Percentiles rank a stretch among this genome's conserved stretches.
These are phyloP conservation scores for Penicillium bovifimosum DNA, from an alignment of 495 filamentous ascomycete species.

Conservation along the genomic window DNA sequence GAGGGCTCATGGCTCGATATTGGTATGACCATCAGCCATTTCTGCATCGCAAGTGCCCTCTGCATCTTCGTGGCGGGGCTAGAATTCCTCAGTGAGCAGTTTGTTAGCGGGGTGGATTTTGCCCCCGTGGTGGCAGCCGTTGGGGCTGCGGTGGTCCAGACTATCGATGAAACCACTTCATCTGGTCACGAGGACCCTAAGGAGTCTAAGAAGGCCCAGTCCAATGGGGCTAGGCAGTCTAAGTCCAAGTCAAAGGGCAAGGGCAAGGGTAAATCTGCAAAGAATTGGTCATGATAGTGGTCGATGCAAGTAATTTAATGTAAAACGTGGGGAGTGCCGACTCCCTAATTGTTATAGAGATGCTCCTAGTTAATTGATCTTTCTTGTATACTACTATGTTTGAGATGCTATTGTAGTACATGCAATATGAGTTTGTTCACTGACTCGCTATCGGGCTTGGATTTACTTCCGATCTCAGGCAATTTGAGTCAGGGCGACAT, in stretches of 20 bases:
- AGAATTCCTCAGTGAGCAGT: conserved; percentile 78
- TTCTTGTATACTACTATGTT: not conserved
- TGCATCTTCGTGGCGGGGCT: conserved; percentile 87
- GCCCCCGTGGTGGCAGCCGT: conserved; percentile 20
- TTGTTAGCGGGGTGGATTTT: conserved; percentile 78
- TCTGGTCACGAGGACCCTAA: conserved; percentile 17
- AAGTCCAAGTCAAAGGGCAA: conserved; percentile 6
- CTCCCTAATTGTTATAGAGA: not conserved
- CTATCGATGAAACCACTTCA: conserved; percentile 13
- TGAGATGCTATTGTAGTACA: no score
- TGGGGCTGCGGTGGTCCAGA: conserved; percentile 13
- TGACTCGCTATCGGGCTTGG: not conserved
- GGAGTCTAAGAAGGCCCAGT: not conserved
- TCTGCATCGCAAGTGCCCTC: conserved; percentile 81
- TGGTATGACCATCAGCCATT: conserved; percentile 91
- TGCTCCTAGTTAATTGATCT: conserved; percentile 1
- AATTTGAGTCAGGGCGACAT: no score
- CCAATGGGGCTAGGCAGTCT: not conserved
- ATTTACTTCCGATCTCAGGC: not conserved
- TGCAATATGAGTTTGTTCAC: no score
- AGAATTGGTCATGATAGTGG: conserved; percentile 7
- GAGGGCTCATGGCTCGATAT: conserved; percentile 98
- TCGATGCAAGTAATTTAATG: not conserved
- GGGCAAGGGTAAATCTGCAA: conserved; percentile 10
- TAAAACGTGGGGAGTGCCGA: not conserved